Evolutionary conservation across 257 asterid genomes (phyloP).

Genomic region (Solanum clarkiae): DNA sequence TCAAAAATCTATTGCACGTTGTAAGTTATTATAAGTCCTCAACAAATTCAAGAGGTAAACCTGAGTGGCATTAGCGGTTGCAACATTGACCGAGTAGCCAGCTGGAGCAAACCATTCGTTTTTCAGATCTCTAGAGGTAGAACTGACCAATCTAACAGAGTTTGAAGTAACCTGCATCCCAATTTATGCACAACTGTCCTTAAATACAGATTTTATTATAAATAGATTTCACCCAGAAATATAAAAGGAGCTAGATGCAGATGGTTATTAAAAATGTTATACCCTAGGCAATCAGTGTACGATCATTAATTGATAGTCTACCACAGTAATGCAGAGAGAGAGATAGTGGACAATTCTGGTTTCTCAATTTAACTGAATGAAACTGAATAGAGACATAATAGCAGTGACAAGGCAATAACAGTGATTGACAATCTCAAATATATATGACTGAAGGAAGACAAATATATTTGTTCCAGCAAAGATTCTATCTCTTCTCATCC

Average conservation of each 20-base stretch:
- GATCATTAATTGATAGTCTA: neutral
- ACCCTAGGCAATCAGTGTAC: neutral
- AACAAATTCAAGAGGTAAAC: constrained; percentile 12
- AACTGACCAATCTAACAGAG: constrained; percentile 65
- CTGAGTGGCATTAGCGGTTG: constrained; percentile 93
- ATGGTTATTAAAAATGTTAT: neutral
- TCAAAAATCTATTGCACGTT: neutral
- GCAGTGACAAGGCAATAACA: neutral
- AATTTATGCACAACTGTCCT: constrained; percentile 8
- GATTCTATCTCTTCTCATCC: neutral
- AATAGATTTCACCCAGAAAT: neutral
- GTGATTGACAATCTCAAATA: neutral
- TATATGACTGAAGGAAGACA: neutral
- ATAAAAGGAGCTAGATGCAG: neutral
- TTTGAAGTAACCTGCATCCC: constrained; percentile 65
- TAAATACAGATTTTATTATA: constrained; percentile 2
- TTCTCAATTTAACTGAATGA: neutral
- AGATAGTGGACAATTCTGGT: neutral
- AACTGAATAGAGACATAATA: neutral
- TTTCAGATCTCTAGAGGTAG: constrained; percentile 60
- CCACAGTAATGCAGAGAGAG: neutral
- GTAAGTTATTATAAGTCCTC: neutral
- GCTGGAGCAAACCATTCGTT: constrained; percentile 76
- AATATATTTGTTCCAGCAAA: neutral
- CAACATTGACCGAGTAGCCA: constrained; percentile 76